Conservation (phyloP, 1,284 basidiomycete species). For the Porphyrellus sp. region DNA sequence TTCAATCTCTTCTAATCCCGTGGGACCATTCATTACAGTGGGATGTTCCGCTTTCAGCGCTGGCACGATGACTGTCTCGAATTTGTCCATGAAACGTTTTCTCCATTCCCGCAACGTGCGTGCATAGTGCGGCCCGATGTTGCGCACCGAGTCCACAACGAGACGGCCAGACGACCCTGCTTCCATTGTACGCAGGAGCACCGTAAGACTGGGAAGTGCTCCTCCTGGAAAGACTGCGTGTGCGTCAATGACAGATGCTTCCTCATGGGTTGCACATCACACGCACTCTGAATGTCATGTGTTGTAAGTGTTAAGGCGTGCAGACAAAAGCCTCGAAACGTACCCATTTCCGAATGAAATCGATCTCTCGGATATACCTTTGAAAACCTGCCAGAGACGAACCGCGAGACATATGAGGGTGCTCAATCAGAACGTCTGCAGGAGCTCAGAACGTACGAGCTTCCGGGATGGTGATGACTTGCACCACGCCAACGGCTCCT, state of each 20-base stretch:
- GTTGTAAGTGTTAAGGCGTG: not conserved
- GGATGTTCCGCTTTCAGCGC: not conserved
- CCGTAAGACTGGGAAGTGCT: not conserved
- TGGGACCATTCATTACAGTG: not conserved
- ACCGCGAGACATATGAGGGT: not conserved
- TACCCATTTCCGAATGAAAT: constrained; percentile 2
- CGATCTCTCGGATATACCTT: not conserved
- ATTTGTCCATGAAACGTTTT: not conserved
- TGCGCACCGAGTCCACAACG: not conserved
- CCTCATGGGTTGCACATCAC: too few relatives aligned
- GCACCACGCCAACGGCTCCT: not conserved
- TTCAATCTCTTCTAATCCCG: not conserved
- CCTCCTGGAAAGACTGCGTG: not conserved
- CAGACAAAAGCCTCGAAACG: not conserved
- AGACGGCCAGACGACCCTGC: not conserved
- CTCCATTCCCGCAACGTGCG: not conserved
- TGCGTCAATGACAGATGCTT: not conserved
- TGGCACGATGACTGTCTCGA: not conserved
- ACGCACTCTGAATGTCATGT: not conserved
- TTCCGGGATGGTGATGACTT: not conserved
- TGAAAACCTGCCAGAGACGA: too few relatives aligned
- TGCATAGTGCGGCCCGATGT: constrained; percentile 3
- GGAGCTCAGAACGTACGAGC: not conserved
- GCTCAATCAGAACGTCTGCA: not conserved
- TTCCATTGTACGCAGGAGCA: constrained; percentile 1